These are phyloP conservation scores for Platanus orientalis DNA, from an alignment of 164 flowering plant genomes.

Conservation along the genomic window DNA sequence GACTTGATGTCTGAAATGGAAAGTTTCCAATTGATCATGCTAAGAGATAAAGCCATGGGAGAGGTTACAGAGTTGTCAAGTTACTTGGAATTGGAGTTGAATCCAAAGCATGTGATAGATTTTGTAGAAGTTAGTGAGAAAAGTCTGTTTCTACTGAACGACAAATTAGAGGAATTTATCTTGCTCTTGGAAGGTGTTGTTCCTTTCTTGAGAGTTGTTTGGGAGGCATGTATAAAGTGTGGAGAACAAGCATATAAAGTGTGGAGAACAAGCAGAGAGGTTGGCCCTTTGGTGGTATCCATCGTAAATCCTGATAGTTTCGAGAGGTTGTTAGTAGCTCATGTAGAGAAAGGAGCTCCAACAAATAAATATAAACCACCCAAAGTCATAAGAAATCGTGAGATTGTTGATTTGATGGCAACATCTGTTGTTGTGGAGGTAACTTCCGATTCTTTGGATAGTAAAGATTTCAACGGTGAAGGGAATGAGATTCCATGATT, in stretches of 20 bases:
- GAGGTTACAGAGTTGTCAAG: constrained; percentile 34
- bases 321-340: constrained; percentile 18
- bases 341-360: constrained; percentile 35
- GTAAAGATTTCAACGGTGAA: too few species aligned
- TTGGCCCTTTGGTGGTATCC: constrained; percentile 28
- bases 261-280: constrained; percentile 26
- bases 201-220: constrained; percentile 29
- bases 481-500: too few species aligned
- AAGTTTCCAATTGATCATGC: constrained; percentile 13
- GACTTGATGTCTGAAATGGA: constrained; percentile 35
- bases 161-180: constrained; percentile 15
- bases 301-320: constrained; percentile 37
- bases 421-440: constrained; percentile 14
- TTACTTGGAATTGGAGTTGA: constrained; percentile 23
- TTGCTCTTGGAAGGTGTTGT: constrained; percentile 21
- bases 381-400: constrained; percentile 31
- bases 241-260: too few species aligned
- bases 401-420: constrained; percentile 29
- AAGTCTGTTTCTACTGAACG: constrained; percentile 9
- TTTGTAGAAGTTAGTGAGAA: constrained; percentile 28
- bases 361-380: constrained; percentile 44
- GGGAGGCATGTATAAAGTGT: constrained; percentile 29
- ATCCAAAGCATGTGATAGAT: constrained; percentile 28
- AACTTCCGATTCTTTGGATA: constrained; percentile 7
- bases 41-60: constrained; percentile 9